Evolutionary conservation across 73 alveolate species (phyloP), one percentile per base, ranked within the genome.

Genomic region (Uronychia binucleata): DNA sequence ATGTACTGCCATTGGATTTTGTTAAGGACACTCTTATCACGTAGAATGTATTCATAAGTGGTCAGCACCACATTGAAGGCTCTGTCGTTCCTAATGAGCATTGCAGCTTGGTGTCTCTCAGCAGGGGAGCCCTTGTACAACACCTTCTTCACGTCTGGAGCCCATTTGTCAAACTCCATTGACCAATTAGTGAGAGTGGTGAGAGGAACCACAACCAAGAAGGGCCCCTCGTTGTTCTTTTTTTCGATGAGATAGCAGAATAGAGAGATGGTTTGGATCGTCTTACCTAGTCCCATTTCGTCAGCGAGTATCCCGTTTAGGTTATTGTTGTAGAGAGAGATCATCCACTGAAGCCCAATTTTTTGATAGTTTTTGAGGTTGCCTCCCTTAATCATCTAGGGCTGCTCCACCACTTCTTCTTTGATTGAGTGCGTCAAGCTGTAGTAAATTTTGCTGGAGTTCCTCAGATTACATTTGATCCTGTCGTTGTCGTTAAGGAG

Each of bases 201-300:
- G 33, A 98, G 93, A 31, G 99, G 99, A 0, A 96, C 99, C 57
- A 98, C 98, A 19, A 98, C 97, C 77, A 98, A 88, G 86, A 96
- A 98, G 0, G 99, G 99, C 14, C 99, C 99, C 84, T 97, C 96
- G 84, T 95, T 96, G 34, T 92, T 92, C 82, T 97, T 97, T 26
- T 77, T 82, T 83, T 98, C 99, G 91, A 98, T 96, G 57, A 98
- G 82, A 85, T 96, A 98, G 77, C 98, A 88, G 77, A 98, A 91
- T 31, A 98, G 93, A 25, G 99, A 96, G 29, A 97, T 97, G 0
- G 99, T 97, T 87, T 97, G 96, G 26, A 98, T 97, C 27, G 99
- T 98, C 84, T 98, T 98, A 29, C 99, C 99, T 30, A 98, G 97
- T 32, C 99, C 99, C 99, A 98, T 98, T 84, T 98, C 99, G 92